Base-by-base conservation (phyloP, 345 rosid genomes). In the Murraya paniculata region DNA sequence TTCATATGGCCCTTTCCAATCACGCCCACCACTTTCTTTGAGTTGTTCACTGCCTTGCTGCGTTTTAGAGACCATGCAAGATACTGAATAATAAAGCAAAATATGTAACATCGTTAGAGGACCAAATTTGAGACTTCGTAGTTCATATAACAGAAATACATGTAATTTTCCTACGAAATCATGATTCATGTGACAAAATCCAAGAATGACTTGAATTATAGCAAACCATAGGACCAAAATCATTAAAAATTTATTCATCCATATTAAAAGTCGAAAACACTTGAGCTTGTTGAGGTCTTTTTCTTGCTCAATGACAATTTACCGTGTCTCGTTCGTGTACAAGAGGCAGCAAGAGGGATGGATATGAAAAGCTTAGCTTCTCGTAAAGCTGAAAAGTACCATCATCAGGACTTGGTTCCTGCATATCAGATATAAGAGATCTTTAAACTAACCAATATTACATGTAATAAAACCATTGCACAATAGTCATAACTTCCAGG, bases 21-120 rank as follows among this genome's bases (percentile, higher is more conserved):
- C 78, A 91, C 91, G 35, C 96, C 97, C 74, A 90, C 97, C 79
- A 95, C 97, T 36, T 80, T 87, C 86, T 86, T 90, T 60, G 92
- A 83, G 36, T 86, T 89, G 73, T 91, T 90, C 86, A 93, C 97
- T 0, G 97, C 96, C 82, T 93, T 93, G 89, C 98, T 92, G 77
- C 99, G 86, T 85, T 93, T 92, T 76, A 92, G 83, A 22, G 97
- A 92, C 99, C 99, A 93, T 2, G 97, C 95, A 21, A 92, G 85
- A 84, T 91, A 95, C 99, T 95, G 84, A 13, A 83, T 6, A 71
- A 77, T 28, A 36, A 61, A 41, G 78, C 60, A 84, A 60, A 33
- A 48, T 22, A 6, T 22, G 16, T 48, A 25, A 58, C 64, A 36
- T 38, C 2, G 71, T 38, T 21, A 73, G 58, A 72, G 36, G 22